Conservation (phyloP, 164 flowering plant genomes). For the Nymphaea thermarum region DNA sequence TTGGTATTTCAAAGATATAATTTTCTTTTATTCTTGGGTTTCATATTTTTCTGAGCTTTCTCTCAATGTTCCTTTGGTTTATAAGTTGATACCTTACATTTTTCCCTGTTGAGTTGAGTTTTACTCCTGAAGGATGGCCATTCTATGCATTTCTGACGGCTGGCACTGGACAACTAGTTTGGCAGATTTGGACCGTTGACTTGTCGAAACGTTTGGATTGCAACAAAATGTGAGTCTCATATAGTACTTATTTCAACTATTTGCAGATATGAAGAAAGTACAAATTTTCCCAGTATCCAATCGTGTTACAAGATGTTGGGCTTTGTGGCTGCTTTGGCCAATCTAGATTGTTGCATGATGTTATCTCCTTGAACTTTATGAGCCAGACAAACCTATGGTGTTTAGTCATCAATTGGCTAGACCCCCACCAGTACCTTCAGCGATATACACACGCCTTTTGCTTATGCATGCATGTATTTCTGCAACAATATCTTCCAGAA, state of each 20-base stretch:
- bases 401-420: too few relatives aligned
- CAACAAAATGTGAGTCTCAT: slow-evolving; percentile 52
- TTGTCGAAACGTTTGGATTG: slow-evolving; percentile 76
- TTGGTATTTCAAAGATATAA: slow-evolving; percentile 35
- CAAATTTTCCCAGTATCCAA: too few relatives aligned
- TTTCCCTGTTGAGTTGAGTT: slow-evolving; percentile 2
- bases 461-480: too few relatives aligned
- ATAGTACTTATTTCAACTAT: background rate
- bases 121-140: slow-evolving; percentile 59
- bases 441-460: too few relatives aligned
- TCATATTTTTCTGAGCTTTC: background rate
- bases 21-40: background rate
- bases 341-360: too few relatives aligned
- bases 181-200: slow-evolving; percentile 88
- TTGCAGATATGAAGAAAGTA: too few relatives aligned
- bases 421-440: too few relatives aligned
- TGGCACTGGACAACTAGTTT: slow-evolving; percentile 75
- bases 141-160: slow-evolving; percentile 56
- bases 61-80: background rate
- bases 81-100: background rate
- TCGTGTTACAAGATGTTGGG: too few relatives aligned
- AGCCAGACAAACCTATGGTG: too few relatives aligned
- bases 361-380: too few relatives aligned
- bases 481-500: too few relatives aligned
- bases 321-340: too few relatives aligned